Conservation (phyloP, 2,329 filamentous ascomycete genomes). For the Epichloe hybrida region DNA sequence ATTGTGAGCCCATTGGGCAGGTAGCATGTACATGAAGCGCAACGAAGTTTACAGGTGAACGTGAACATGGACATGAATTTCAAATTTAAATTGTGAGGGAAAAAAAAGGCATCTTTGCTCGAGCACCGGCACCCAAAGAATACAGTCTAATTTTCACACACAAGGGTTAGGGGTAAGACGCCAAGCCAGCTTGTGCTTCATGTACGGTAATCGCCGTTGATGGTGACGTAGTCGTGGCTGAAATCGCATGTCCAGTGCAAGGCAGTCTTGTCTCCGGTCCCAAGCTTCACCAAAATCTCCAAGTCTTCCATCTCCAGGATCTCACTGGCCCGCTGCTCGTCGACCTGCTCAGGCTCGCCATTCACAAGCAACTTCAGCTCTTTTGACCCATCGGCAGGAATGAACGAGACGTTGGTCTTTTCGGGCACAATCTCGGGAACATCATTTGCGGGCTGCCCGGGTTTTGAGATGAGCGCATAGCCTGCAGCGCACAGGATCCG, state of each 20-base stretch:
- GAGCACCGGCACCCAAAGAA: no score
- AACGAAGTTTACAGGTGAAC: no score
- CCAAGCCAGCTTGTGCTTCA: slow-evolving; percentile 14
- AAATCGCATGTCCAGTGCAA: slow-evolving; percentile 81
- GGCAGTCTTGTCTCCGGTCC: slow-evolving; percentile 53
- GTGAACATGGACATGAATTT: no score
- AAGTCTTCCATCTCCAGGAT: slow-evolving; percentile 67
- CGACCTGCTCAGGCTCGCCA: slow-evolving; percentile 66
- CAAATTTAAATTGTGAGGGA: no score
- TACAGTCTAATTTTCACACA: no score
- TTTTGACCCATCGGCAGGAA: slow-evolving; percentile 61
- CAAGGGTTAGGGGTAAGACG: no score
- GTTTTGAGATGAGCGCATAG: slow-evolving; percentile 54
- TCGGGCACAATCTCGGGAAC: slow-evolving; percentile 53
- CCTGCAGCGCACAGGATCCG: slow-evolving; percentile 91
- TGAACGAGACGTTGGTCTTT: slow-evolving; percentile 64
- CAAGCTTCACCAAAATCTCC: slow-evolving; percentile 63
- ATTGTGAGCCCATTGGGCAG: no score
- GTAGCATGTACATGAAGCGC: no score
- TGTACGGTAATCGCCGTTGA: slow-evolving; percentile 56
- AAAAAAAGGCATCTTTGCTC: no score
- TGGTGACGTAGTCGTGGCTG: slow-evolving; percentile 64
- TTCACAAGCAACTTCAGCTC: slow-evolving; percentile 66
- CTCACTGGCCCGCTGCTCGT: slow-evolving; percentile 63
- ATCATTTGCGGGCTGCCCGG: slow-evolving; percentile 41